Conservation (phyloP, 2,329 filamentous ascomycete species). For the Alternaria hordeiaustralica region DNA sequence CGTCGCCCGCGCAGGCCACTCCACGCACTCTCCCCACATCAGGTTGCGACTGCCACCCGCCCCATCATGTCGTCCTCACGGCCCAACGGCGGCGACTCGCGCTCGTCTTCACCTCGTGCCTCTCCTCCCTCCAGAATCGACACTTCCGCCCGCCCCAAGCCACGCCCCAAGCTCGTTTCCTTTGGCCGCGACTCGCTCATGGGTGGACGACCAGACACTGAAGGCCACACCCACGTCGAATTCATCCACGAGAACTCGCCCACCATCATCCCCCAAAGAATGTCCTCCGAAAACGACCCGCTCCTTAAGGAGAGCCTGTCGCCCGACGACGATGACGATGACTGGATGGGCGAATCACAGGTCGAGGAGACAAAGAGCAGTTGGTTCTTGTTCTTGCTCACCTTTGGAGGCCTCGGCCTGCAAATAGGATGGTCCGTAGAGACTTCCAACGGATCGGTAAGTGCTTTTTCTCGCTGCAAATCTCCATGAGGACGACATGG, state of each 20-base stretch:
- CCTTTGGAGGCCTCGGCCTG: constrained; percentile 82
- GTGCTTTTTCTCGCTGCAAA: constrained; percentile 28
- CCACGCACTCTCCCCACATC: constrained; percentile 9
- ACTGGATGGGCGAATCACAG: constrained; percentile 54
- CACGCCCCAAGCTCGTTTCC: constrained; percentile 45
- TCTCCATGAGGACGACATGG: not conserved
- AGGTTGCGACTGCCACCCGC: constrained; percentile 11
- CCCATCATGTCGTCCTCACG: constrained; percentile 11
- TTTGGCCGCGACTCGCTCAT: constrained; percentile 40
- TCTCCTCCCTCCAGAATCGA: constrained; percentile 27
- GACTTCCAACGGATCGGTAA: constrained; percentile 83
- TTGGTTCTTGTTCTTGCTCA: constrained; percentile 86
- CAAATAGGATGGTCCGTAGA: constrained; percentile 98
- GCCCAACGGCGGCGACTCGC: constrained; percentile 12
- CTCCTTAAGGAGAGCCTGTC: constrained; percentile 44
- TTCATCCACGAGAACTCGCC: constrained; percentile 46
- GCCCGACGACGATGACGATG: constrained; percentile 40
- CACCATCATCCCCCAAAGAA: constrained; percentile 35
- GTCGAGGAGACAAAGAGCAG: constrained; percentile 75
- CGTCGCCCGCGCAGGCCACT: constrained; percentile 21
- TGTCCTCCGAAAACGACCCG: constrained; percentile 41
- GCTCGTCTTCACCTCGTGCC: constrained; percentile 20
- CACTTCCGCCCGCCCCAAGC: constrained; percentile 19
- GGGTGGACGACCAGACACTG: constrained; percentile 23
- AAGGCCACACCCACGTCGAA: constrained; percentile 29